Evolutionary conservation across 1,284 basidiomycete genomes (phyloP), one percentile per base, ranked within the genome.

Genomic region (Cryptococcus depauperatus): DNA sequence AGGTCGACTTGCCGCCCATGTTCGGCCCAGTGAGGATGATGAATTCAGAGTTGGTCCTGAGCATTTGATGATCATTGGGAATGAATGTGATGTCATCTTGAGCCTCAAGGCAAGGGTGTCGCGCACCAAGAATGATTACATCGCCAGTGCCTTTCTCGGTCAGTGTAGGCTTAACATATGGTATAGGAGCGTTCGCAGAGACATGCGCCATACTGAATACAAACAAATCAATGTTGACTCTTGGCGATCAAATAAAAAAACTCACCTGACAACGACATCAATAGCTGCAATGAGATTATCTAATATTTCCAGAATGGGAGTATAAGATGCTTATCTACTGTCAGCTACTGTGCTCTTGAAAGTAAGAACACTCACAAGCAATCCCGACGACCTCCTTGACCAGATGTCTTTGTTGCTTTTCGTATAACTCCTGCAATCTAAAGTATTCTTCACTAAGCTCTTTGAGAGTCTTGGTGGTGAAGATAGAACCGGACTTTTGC

Each of bases 21-120:
- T 96, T 95, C 0, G 91, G 91, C 5, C 91, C 91, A 22, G 90
- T 63, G 50, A 73, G 60, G 54, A 73, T 72, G 46, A 68, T 62
- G 56, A 76, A 75, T 50, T 74, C 74, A 53, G 66, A 69, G 6
- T 60, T 47, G 39, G 63, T 70, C 54, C 68, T 68, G 7, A 48
- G 40, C 57, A 62, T 57, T 25, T 59, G 54, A 39, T 63, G 65
- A 62, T 98, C 89, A 65, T 98, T 98, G 0, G 93, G 78, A 50
- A 99, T 98, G 66, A 98, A 98, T 59, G 78, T 83, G 43, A 98
- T 77, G 37, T 93, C 93, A 44, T 97, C 92, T 68, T 96, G 91
- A 4, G 93, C 85, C 68, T 99, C 95, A 8, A 99, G 75, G 58
- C 93, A 97, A 5, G 95, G 93, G 72, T 99, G 95, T 25, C 95